These are phyloP conservation scores for Caryopteris hybrid DNA, from an alignment of 305 asterid genomes.

Conservation along the genomic window DNA sequence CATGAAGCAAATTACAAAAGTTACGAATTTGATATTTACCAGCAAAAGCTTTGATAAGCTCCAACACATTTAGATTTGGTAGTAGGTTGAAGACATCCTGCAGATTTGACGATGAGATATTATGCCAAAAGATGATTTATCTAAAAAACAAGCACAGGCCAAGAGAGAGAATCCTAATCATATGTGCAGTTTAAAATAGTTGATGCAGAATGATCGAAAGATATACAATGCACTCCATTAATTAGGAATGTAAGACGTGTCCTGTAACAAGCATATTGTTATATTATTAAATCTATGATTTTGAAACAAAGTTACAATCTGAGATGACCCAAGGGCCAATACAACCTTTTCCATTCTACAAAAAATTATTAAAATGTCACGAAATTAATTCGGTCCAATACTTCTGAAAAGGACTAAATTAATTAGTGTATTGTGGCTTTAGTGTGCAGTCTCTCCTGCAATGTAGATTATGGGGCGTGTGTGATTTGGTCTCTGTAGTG, in stretches of 20 bases:
- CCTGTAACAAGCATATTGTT: background rate
- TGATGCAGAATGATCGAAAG: background rate
- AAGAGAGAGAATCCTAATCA: background rate
- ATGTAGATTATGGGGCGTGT: background rate
- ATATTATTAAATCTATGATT: background rate
- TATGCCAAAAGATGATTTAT: background rate
- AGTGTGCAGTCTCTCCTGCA: background rate
- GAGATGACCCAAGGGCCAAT: background rate
- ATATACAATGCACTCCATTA: background rate
- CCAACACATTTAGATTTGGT: constrained; percentile 80
- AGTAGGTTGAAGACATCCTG: constrained; percentile 94
- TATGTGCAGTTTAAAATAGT: background rate
- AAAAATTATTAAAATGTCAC: background rate
- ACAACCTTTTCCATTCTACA: background rate
- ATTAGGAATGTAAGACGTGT: background rate
- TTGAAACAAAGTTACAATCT: background rate
- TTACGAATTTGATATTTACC: constrained; percentile 28
- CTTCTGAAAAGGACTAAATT: background rate
- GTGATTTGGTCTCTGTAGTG: background rate
- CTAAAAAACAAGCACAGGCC: background rate
- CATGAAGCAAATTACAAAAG: background rate
- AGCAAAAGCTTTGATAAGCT: constrained; percentile 79
- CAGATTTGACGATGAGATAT: constrained; percentile 15
- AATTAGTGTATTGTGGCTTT: background rate
- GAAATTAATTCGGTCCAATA: background rate